Conservation (phyloP, 495 filamentous ascomycete species). For the Trichoderma parareesei region DNA sequence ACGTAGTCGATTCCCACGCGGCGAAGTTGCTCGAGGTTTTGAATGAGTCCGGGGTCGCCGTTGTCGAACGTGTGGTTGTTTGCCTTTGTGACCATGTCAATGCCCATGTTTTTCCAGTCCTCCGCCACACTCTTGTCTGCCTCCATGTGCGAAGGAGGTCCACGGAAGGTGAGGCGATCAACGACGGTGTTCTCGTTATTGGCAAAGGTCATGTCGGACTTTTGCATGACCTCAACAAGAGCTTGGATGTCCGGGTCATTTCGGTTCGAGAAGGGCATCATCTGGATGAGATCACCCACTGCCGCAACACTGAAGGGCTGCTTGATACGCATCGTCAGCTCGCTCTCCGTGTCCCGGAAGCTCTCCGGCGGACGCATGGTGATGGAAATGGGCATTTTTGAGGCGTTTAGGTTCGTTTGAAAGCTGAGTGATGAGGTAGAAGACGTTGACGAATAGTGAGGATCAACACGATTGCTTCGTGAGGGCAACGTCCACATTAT, state of each 20-base stretch:
- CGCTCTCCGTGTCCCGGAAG: slow-evolving; percentile 1
- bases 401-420: background rate
- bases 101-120: slow-evolving; percentile 2
- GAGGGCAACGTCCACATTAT: background rate
- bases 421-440: background rate
- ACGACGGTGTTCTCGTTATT: background rate
- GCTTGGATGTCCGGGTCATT: background rate
- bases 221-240: background rate
- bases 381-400: background rate
- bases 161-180: background rate
- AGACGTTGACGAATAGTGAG: background rate
- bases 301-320: slow-evolving; percentile 3
- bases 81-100: background rate
- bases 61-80: background rate
- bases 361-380: background rate
- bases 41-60: background rate
- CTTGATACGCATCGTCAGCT: background rate
- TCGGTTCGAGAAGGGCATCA: background rate
- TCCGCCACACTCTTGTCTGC: background rate
- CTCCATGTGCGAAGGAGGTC: background rate
- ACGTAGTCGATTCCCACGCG: background rate
- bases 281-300: background rate
- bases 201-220: background rate
- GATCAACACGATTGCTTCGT: too few species aligned
- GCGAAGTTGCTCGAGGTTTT: background rate